Evolutionary conservation across 805 yeast species (phyloP), one percentile per base, ranked within the genome.

Genomic region (Hemisphaericaspora nanyangensis): DNA sequence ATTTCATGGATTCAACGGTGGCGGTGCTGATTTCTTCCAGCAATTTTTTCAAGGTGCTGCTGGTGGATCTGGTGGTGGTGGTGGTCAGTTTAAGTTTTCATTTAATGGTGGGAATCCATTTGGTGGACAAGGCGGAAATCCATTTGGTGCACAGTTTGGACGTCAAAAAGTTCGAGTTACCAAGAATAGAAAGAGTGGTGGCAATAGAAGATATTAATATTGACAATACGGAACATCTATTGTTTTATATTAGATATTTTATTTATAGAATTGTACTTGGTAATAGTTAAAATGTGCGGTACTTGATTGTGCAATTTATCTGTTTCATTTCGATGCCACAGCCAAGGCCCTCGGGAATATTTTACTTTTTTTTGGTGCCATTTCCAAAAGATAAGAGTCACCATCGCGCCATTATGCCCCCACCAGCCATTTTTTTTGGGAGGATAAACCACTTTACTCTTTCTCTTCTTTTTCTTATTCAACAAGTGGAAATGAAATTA

Each of bases 1-100:
- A 22, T 38, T 43, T 6, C 35, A 31, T 40, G 50, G 51, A 17
- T 46, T 43, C 17, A 34, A 42, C 12, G 48, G 47, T 26, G 55
- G 57, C 6, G 40, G 43, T 12, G 46, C 42, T 20, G 40, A 42
- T 12, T 42, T 39, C 32, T 44, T 41, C 31, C 27, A 30, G 11
- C 46, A 43, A 15, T 46, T 43, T 19, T 42, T 45, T 26, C n/a
- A n/a, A n/a, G n/a, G n/a, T n/a, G n/a, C n/a, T n/a, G n/a, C n/a
- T n/a, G 53, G 49, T 7, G 39, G 39, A 7, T 26, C 37, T 15
- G 44, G 43, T 26, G 46, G 48, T 13, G 40, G 46, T 19, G 31
- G 32, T 4, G 38, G 41, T 8, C 31, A 31, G 4, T 33, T 33
- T 18, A 24, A n/a, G 27, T 25, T 30, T 36, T 15, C 19, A 29